Evolutionary conservation across 306 rosid genomes (phyloP), one percentile per base, ranked within the genome.

Genomic region (Hippophae tibetana): DNA sequence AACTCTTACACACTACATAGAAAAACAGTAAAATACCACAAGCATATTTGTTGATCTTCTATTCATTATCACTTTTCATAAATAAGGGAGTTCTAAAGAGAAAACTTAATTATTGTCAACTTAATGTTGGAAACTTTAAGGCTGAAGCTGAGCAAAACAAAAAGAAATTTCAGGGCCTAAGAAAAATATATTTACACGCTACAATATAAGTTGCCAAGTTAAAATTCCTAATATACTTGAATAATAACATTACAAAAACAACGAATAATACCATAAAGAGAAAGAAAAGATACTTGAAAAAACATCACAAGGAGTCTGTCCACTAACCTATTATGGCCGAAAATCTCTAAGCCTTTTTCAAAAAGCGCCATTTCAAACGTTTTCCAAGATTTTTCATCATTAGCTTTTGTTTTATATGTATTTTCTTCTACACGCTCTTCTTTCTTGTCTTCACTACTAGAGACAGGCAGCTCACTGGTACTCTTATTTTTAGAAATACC

Each of bases 261-360:
- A 66, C 61, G 50, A 55, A 58, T 63, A 49, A 48, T n/a, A 49
- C 42, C 56, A 38, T 56, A 25, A 52, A 18, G 47, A 13, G 47
- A 66, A 25, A 25, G 58, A 51, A 23, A 75, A 66, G 69, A 46
- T 42, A 48, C 6, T 54, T 56, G 51, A 54, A 52, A 55, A 43
- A 62, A 23, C 65, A 70, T 56, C 56, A 54, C 2, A n/a, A n/a
- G 40, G 47, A 42, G 43, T 43, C 38, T 61, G 64, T 67, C 60
- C 59, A 68, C 88, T 73, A 58, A 92, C 99, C 99, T 88, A 82
- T 86, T 86, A 75, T 86, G 79, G 63, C 97, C 99, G 80, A 93
- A 93, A 65, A 93, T 88, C 75, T 88, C 89, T 69, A 79, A 50
- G 49, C 99, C 99, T 83, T 93, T 93, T 64, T 93, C 97, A 31